A percentile compares a stretch with the other conserved stretches of the same genome.
phyloP scores from a whole-genome alignment of 2,329 filamentous ascomycete species.

The Fusarium chuoi region DNA sequence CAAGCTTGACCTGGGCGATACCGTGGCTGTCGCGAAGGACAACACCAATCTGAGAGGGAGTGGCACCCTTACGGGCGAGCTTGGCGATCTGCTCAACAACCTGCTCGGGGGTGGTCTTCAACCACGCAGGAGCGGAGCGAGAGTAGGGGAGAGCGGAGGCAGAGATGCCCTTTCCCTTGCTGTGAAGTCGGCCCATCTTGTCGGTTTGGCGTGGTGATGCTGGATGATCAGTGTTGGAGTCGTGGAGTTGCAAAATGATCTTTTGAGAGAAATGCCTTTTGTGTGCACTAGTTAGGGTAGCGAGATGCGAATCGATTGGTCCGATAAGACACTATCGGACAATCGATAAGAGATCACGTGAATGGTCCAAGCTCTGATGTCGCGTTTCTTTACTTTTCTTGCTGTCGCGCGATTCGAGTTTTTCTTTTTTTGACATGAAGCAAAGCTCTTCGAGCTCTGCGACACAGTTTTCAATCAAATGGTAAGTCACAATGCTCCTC shows the following conservation, averaged over 20 bases:
- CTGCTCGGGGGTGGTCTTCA: conserved; percentile 98
- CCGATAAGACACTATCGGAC: too few species aligned
- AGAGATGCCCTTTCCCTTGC: conserved; percentile 99
- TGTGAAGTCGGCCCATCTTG: conserved; percentile 98
- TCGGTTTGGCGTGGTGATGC: conserved; percentile 54
- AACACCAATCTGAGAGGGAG: conserved; percentile 98
- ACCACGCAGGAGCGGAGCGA: conserved; percentile 89
- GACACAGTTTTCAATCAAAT: conserved; percentile 1
- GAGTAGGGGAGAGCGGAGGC: conserved; percentile 97
- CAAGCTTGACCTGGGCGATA: conserved; percentile 96
- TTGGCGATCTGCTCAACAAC: conserved; percentile 99
- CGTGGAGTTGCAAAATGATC: conserved; percentile 54
- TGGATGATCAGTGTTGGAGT: conserved; percentile 40
- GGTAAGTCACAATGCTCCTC: conserved; percentile 48
- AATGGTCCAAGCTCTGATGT: background rate
- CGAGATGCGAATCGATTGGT: conserved; percentile 19
- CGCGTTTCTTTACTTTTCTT: conserved; percentile 37
- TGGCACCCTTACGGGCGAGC: conserved; percentile 98
- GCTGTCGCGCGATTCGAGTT: conserved; percentile 17
- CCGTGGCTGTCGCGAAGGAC: conserved; percentile 98
- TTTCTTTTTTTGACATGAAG: conserved; percentile 16
- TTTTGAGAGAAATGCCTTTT: conserved; percentile 7
- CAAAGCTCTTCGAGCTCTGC: background rate
- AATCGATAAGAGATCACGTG: conserved; percentile 25
- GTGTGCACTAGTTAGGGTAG: conserved; percentile 53